A percentile compares a stretch with the other conserved stretches of the same genome.
Conservation (phyloP, 148 eudicot genomes). For the Arctostaphylos glauca region DNA sequence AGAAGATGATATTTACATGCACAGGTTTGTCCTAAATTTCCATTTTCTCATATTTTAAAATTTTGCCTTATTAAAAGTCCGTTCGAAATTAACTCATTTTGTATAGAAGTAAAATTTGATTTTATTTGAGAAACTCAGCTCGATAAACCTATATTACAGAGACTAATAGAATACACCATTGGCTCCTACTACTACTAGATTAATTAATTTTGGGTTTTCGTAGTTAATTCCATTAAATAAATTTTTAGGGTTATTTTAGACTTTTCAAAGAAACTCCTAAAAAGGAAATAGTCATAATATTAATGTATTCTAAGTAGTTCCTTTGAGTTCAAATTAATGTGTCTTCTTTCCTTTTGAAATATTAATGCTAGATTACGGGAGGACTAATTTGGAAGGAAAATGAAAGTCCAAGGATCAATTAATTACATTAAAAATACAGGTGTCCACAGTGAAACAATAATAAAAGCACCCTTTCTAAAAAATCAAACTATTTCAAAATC, state of each 20-base stretch:
- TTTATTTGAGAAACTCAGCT: background rate
- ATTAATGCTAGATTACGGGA: background rate
- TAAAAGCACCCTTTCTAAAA: background rate
- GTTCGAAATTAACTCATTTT: background rate
- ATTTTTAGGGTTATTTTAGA: background rate
- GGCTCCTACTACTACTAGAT: background rate
- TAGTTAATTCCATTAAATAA: background rate
- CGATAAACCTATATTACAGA: background rate
- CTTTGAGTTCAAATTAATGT: background rate
- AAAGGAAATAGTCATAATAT: background rate
- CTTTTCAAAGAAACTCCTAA: background rate
- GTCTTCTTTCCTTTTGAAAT: background rate
- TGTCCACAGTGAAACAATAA: background rate
- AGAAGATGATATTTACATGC: background rate
- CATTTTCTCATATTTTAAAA: background rate
- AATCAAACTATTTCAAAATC: too few species aligned
- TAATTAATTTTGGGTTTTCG: background rate
- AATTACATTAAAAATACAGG: background rate
- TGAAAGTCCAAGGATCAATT: background rate
- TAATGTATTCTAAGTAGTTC: background rate
- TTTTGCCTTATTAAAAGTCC: background rate
- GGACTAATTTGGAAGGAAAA: background rate
- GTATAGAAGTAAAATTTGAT: background rate
- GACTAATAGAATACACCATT: background rate
- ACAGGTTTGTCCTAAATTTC: constrained; percentile 9